phyloP scores from a whole-genome alignment of 306 rosid species.

The Vachellia pachyceras region DNA sequence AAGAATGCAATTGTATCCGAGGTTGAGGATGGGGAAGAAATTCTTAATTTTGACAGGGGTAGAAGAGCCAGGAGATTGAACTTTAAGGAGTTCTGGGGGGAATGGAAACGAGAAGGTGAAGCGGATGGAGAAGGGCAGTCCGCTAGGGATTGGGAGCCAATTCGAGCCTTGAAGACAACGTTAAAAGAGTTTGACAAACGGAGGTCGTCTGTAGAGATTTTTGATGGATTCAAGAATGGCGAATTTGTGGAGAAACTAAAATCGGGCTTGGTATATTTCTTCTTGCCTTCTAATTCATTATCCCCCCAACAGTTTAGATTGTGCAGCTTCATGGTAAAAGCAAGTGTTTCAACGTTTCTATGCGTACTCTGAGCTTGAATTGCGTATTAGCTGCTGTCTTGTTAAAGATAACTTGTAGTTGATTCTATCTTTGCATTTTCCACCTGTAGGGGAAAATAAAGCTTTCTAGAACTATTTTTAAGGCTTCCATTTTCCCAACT shows the following conservation, averaged over 20 bases:
- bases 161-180: conserved; percentile 80
- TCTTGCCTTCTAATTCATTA: conserved; percentile 14
- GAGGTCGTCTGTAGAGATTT: conserved; percentile 66
- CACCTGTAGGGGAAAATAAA: conserved; percentile 11
- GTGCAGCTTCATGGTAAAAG: background rate
- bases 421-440: background rate
- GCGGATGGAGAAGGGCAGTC: conserved; percentile 46
- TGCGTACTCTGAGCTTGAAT: too few relatives aligned
- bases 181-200: conserved; percentile 85
- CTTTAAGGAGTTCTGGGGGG: conserved; percentile 83
- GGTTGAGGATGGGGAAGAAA: conserved; percentile 53
- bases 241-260: conserved; percentile 90
- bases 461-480: background rate
- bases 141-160: conserved; percentile 84
- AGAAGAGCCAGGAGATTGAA: conserved; percentile 54
- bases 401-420: background rate
- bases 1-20: conserved; percentile 79
- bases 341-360: too few relatives aligned
- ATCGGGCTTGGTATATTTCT: conserved; percentile 70
- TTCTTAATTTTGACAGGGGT: conserved; percentile 55
- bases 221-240: conserved; percentile 74
- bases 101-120: conserved; percentile 67
- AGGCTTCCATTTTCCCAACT: background rate
- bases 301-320: conserved; percentile 4
- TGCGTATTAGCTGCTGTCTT: conserved; percentile 5